Conservation (phyloP, 495 filamentous ascomycete genomes). For the Neurospora sp. region DNA sequence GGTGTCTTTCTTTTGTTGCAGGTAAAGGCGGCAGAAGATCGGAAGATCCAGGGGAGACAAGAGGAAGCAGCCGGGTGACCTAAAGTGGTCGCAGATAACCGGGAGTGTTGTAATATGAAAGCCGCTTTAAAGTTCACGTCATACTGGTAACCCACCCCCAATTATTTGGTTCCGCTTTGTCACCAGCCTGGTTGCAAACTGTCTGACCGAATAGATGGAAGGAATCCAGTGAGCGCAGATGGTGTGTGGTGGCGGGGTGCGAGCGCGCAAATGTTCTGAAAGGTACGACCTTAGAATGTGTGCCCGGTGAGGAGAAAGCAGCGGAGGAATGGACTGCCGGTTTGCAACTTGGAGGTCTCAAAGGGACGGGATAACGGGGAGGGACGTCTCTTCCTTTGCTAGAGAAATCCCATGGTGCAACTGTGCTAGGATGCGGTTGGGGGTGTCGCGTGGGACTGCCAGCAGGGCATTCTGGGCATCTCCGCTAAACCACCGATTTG, state of each 20-base stretch:
- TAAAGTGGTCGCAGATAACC: background rate
- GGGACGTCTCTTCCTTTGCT: background rate
- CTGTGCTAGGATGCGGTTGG: background rate
- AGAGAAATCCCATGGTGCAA: background rate
- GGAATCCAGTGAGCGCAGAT: background rate
- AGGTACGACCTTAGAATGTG: background rate
- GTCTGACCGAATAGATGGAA: background rate
- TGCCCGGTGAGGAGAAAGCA: background rate
- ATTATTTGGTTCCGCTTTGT: background rate
- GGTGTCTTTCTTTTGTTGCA: background rate
- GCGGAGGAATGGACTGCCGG: background rate
- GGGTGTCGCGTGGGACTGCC: background rate
- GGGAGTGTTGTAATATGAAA: background rate
- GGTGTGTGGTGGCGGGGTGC: background rate
- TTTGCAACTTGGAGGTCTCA: background rate
- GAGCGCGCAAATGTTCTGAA: background rate
- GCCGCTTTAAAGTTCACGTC: background rate
- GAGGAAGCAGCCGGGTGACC: background rate
- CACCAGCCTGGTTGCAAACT: background rate
- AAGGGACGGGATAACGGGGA: background rate
- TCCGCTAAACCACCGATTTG: background rate
- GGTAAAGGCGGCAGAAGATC: background rate
- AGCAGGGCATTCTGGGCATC: background rate
- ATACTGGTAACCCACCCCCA: background rate
- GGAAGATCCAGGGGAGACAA: background rate